Evolutionary conservation across 2,329 filamentous ascomycete species (phyloP).

Genomic region (Colletotrichum truncatum): DNA sequence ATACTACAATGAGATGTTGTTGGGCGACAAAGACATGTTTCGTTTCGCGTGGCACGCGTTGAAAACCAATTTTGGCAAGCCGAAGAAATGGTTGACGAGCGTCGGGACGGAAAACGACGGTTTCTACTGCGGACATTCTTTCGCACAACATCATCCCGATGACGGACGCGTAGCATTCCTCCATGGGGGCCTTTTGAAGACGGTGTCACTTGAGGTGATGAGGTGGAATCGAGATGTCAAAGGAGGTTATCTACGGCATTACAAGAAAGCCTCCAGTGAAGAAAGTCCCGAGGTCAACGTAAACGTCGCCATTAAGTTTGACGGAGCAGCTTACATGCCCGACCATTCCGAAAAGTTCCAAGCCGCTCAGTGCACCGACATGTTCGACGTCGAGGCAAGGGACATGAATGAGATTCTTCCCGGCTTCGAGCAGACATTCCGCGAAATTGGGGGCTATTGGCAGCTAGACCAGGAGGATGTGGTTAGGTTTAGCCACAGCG

Average conservation of each 20-base stretch:
- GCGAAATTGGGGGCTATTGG: constrained; percentile 20
- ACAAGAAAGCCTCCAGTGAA: constrained; percentile 11
- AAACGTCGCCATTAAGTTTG: constrained; percentile 19
- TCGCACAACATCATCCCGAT: constrained; percentile 25
- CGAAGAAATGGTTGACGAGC: constrained; percentile 14
- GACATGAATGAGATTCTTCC: constrained; percentile 16
- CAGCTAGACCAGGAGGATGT: constrained; percentile 17
- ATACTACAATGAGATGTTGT: constrained; percentile 9
- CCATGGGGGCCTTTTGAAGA: constrained; percentile 18
- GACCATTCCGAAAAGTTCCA: neutral
- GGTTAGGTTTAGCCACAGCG: neutral
- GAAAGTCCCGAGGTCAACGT: constrained; percentile 7
- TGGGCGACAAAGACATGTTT: constrained; percentile 27
- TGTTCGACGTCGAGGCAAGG: constrained; percentile 8
- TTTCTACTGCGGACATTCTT: constrained; percentile 20
- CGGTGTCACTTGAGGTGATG: constrained; percentile 15
- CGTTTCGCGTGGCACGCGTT: constrained; percentile 24
- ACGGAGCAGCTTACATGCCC: constrained; percentile 11
- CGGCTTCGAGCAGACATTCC: constrained; percentile 17
- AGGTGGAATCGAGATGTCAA: constrained; percentile 14
- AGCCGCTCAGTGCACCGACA: constrained; percentile 20
- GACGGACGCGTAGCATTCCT: constrained; percentile 14
- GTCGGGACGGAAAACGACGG: constrained; percentile 20
- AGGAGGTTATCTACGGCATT: constrained; percentile 10
- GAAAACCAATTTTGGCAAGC: constrained; percentile 4